A percentile compares a stretch with the other conserved stretches of the same genome.
phyloP scores from a whole-genome alignment of 805 yeast species.

The Candida wancherniae region DNA sequence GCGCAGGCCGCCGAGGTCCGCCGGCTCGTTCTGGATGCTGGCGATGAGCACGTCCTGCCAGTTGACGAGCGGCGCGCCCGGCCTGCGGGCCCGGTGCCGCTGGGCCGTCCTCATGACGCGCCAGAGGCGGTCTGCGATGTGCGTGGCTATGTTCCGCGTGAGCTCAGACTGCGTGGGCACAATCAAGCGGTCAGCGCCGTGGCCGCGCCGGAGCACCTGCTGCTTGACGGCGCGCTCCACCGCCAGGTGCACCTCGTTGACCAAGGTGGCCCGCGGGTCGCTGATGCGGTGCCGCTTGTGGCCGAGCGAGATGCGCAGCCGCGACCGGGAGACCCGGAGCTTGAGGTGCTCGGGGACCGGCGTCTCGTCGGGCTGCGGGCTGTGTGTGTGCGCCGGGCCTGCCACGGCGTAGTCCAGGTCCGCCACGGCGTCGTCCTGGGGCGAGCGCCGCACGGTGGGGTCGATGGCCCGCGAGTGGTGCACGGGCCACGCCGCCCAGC shows the following conservation, averaged over 20 bases:
- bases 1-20: constrained; percentile 8
- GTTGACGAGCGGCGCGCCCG: constrained; percentile 1
- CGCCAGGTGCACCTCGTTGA: constrained; percentile 15
- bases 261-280: constrained; percentile 10
- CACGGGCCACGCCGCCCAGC: constrained; percentile 64
- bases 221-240: constrained; percentile 6
- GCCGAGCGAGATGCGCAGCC: constrained; percentile 1
- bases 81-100: constrained; percentile 1
- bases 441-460: constrained; percentile 8
- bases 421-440: constrained; percentile 8
- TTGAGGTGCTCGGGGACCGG: not conserved
- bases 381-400: too few relatives aligned
- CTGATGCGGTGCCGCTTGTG: constrained; percentile 3
- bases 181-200: not conserved
- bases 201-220: constrained; percentile 1
- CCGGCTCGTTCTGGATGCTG: constrained; percentile 3
- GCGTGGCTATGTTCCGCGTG: constrained; percentile 10
- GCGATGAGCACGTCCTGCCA: constrained; percentile 17
- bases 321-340: constrained; percentile 1
- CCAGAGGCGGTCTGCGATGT: constrained; percentile 11
- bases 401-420: constrained; percentile 1
- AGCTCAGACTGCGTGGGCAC: constrained; percentile 4
- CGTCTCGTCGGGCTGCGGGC: not conserved
- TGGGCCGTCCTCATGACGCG: constrained; percentile 1
- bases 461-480: constrained; percentile 3